These are phyloP conservation scores for Sugiyamaella mastotermitis DNA, from an alignment of 805 yeast species.

Conservation along the genomic window DNA sequence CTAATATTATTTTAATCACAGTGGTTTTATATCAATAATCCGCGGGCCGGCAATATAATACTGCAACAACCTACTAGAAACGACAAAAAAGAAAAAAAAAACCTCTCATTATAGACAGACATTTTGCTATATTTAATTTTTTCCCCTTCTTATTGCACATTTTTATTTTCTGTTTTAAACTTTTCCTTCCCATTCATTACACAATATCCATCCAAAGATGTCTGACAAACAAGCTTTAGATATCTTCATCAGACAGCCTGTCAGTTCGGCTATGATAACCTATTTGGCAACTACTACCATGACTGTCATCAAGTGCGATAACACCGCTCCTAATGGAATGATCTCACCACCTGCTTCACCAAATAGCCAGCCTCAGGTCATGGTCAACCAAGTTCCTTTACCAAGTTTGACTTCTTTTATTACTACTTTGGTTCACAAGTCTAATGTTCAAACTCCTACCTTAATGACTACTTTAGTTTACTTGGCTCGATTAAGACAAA, in stretches of 20 bases:
- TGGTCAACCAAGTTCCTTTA: conserved; percentile 13
- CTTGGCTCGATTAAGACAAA: conserved; percentile 65
- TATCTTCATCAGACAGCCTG: conserved; percentile 36
- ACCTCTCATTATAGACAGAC: not conserved
- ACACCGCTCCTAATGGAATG: conserved; percentile 16
- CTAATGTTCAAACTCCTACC: conserved; percentile 93
- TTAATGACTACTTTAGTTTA: conserved; percentile 89
- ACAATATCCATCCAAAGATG: too few species aligned
- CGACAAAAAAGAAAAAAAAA: not conserved
- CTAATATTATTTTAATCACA: too few species aligned
- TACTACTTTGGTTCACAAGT: conserved; percentile 60
- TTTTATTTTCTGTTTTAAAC: not conserved
- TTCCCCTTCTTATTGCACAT: not conserved
- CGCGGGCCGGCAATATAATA: too few species aligned
- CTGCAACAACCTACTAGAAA: too few species aligned
- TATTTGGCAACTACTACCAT: conserved; percentile 37
- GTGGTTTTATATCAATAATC: too few species aligned
- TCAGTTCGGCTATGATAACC: conserved; percentile 34
- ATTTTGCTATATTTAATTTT: not conserved
- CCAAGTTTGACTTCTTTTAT: conserved; percentile 48
- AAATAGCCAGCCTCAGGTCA: conserved; percentile 4
- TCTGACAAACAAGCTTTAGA: conserved; percentile 34
- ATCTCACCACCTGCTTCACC: conserved; percentile 17
- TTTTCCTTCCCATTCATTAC: not conserved
- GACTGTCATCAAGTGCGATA: conserved; percentile 34